phyloP scores from a whole-genome alignment of 306 rosid species.

The Arachis stenosperma region DNA sequence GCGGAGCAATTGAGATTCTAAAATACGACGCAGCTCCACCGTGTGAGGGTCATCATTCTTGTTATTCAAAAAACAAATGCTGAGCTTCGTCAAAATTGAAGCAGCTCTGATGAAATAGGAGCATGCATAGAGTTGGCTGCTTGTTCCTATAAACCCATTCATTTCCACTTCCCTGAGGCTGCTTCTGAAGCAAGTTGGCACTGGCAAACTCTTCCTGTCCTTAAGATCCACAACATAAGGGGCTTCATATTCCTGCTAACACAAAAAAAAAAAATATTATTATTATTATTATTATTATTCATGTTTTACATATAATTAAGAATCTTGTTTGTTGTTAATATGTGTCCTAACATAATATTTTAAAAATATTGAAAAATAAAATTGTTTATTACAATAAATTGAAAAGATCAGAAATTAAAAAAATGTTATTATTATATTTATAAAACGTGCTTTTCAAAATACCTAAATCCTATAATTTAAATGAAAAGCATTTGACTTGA shows the following conservation, averaged over 20 bases:
- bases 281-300: no score
- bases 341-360: no score
- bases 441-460: no score
- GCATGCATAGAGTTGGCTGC: not conserved
- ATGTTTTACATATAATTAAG: not conserved
- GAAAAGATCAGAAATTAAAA: no score
- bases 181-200: not conserved
- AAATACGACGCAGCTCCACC: not conserved
- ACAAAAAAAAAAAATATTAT: no score
- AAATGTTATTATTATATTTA: no score
- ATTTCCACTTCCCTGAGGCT: slow-evolving; percentile 38
- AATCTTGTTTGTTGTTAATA: no score
- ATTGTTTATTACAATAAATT: no score
- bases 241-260: slow-evolving; percentile 32
- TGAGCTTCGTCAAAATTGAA: slow-evolving; percentile 18
- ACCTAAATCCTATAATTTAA: no score
- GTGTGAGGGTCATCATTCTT: not conserved
- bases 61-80: not conserved
- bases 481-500: not conserved
- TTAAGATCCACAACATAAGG: slow-evolving; percentile 35
- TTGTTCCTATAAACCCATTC: not conserved
- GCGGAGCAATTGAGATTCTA: not conserved
- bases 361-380: no score
- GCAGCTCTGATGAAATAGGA: not conserved
- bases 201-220: not conserved